Evolutionary conservation across 108 stramenopile genomes (phyloP), one percentile per base, ranked within the genome.

Genomic region (Fragilaria crotonensis): DNA sequence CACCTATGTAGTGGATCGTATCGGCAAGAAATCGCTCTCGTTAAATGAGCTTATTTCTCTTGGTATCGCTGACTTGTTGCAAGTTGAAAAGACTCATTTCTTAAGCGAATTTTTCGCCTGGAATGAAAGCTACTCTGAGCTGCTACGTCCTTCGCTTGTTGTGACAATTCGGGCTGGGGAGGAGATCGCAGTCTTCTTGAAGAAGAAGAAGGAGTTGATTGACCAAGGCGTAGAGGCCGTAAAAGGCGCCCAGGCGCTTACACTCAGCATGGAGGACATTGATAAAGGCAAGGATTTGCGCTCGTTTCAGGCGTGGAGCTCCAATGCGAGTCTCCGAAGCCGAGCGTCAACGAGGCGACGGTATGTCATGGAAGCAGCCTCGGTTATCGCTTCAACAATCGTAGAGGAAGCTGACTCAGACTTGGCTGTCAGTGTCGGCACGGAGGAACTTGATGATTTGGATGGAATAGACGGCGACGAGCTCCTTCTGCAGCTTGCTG

Each of bases 401-500:
- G 22, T 54, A 9, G 58, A 67, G 32, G 48, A 20, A 29, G 5
- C 25, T 14, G 59, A 60, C 17, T 57, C 59, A 48, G 64, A 66
- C 19, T 62, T 60, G 20, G 62, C 44, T 25, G 56, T 64, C 28
- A 54, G 52, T 33, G 46, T 55, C 5, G 57, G 22, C 2, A 62
- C 68, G 22, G 53, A 58, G 1, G 62, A 67, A 7, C 64, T 56
- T 9, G 65, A 60, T 44, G 77, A 64, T 18, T 76, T 76, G 0
- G 5, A 68, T 29, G 64, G 64, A 26, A 36, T n/a, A 2, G 77
- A 78, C 36, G 60, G 58, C 2, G 81, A 79, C 51, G 75, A 66
- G 25, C 41, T 77, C 2, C 54, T 91, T 19, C 59, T 91, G 30
- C 75, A 75, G 29, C 54, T 91, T n/a, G 90, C 90, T 11, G 90